phyloP scores from a whole-genome alignment of 352 stramenopile genomes.

The Globisporangium middletonii region DNA sequence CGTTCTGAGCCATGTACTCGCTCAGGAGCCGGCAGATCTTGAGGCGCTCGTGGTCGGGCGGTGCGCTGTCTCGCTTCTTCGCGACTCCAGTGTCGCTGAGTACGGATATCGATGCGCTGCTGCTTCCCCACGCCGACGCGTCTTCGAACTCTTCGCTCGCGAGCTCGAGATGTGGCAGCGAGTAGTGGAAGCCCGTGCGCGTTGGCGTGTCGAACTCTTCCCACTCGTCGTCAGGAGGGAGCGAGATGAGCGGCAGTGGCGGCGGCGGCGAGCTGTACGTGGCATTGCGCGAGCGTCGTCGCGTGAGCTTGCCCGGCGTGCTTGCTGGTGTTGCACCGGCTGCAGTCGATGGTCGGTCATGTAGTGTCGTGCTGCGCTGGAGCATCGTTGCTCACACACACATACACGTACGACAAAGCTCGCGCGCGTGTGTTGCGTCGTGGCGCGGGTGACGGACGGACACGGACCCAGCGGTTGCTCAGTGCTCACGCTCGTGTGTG shows the following conservation, averaged over 20 bases:
- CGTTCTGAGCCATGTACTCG: conserved; percentile 72
- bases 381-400: neutral
- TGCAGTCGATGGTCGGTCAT: neutral
- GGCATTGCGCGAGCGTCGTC: conserved; percentile 36
- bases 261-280: conserved; percentile 35
- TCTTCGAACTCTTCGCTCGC: conserved; percentile 31
- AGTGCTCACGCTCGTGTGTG: too few relatives aligned
- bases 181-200: conserved; percentile 52
- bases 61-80: neutral
- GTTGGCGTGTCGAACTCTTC: conserved; percentile 58
- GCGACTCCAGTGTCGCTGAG: neutral
- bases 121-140: neutral
- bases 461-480: too few relatives aligned
- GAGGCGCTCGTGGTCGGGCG: conserved; percentile 16
- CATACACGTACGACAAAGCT: too few relatives aligned
- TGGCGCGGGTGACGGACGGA: too few relatives aligned
- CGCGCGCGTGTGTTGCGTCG: too few relatives aligned
- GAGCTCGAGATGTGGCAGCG: conserved; percentile 35
- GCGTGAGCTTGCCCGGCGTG: conserved; percentile 18
- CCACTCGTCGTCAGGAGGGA: conserved; percentile 60
- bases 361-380: neutral
- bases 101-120: conserved; percentile 1
- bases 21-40: conserved; percentile 37
- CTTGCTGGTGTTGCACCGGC: neutral
- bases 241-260: conserved; percentile 55